Percentiles rank a stretch among this genome's conserved stretches.
These are phyloP conservation scores for Annona squamosa DNA, from an alignment of 164 flowering plant genomes.

Conservation along the genomic window DNA sequence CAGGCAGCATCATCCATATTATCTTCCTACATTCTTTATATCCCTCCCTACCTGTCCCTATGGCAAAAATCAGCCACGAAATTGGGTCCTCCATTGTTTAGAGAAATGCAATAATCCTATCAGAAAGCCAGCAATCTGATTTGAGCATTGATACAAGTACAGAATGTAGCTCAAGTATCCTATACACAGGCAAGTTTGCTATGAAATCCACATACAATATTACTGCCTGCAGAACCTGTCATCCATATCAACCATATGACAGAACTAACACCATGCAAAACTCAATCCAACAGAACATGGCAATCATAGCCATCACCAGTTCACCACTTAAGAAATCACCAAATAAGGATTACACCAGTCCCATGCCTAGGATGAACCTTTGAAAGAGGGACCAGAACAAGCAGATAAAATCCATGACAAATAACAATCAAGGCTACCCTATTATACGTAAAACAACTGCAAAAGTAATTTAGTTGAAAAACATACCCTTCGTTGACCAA, in stretches of 20 bases:
- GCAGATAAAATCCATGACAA: neutral
- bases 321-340: neutral
- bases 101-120: neutral
- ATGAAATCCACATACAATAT: neutral
- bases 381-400: neutral
- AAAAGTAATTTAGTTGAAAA: neutral
- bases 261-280: neutral
- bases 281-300: neutral
- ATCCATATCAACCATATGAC: neutral
- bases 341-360: neutral
- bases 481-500: constrained; percentile 96
- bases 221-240: neutral
- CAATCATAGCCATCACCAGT: neutral
- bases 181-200: neutral
- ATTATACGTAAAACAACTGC: neutral
- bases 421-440: constrained; percentile 1
- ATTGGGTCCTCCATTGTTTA: neutral
- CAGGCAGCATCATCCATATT: no score
- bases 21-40: no score
- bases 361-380: neutral
- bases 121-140: neutral
- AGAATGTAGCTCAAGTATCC: neutral
- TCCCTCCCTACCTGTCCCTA: neutral
- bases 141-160: neutral
- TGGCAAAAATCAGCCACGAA: neutral